phyloP scores from a whole-genome alignment of 352 stramenopile species.

The Globisporangium middletonii region DNA sequence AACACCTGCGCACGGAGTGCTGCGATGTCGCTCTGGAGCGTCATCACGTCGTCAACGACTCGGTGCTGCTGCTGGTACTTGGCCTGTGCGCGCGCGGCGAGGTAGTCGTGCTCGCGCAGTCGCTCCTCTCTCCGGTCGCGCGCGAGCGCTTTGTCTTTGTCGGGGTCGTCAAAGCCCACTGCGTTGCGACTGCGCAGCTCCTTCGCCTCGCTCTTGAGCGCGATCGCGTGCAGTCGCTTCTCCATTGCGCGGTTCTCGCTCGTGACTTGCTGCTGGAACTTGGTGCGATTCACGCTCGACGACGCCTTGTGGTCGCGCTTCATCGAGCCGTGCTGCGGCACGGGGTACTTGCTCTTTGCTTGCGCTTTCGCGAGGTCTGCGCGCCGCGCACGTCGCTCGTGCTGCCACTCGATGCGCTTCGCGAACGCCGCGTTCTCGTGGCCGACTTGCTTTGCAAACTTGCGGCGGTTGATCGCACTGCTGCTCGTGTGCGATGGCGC shows the following conservation, averaged over 20 bases:
- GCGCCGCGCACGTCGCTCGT: constrained; percentile 21
- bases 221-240: constrained; percentile 41
- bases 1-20: constrained; percentile 32
- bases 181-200: constrained; percentile 10
- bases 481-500: constrained; percentile 30
- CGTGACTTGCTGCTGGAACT: constrained; percentile 43
- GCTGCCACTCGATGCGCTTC: constrained; percentile 39
- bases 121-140: constrained; percentile 33
- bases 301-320: constrained; percentile 50
- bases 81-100: constrained; percentile 50
- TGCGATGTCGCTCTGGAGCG: constrained; percentile 36
- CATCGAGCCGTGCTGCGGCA: constrained; percentile 33
- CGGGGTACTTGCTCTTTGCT: constrained; percentile 31
- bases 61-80: constrained; percentile 54
- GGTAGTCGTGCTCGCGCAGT: constrained; percentile 48
- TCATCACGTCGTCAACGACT: constrained; percentile 45
- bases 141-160: constrained; percentile 43
- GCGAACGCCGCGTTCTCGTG: constrained; percentile 51
- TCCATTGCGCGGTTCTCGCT: constrained; percentile 50
- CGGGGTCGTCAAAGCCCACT: constrained; percentile 16
- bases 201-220: constrained; percentile 1
- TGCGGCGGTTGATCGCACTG: constrained; percentile 47
- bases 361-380: constrained; percentile 22
- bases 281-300: constrained; percentile 52
- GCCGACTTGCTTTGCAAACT: constrained; percentile 50